Evolutionary conservation across 148 eudicot species (phyloP), one percentile per base, ranked within the genome.

Genomic region (Agrostemma githago): DNA sequence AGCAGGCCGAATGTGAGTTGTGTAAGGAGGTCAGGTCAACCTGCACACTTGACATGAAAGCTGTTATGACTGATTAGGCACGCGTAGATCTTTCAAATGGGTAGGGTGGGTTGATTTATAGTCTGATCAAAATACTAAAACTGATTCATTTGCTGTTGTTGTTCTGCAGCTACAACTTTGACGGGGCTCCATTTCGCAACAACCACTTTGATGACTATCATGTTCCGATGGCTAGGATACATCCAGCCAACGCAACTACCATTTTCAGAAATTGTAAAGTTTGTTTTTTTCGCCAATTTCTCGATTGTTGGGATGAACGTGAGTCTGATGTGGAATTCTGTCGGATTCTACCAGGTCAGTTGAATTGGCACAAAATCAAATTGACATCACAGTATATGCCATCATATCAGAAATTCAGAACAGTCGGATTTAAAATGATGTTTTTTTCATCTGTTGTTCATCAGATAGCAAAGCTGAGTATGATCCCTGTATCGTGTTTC

Each of bases 311-410:
- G 94, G 41, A 87, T 87, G 94, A 89, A 89, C 7, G 91, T 89
- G 48, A 89, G 94, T 72, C 76, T 89, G 73, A 87, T 89, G 94
- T 89, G 94, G 94, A 89, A 89, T 68, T 89, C 94, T n/a, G 90
- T 87, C 54, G 91, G 91, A 75, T 89, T 89, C 65, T 86, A 88
- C 79, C 89, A 86, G 91, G 94, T 84, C 17, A 78, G 77, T 76
- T 72, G 66, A 46, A 44, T 17, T 37, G 57, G 16, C 38, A 1
- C 54, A 46, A 6, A 37, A 26, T 15, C 54, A 40, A 46, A 40
- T 9, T 12, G 58, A 58, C 26, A 8, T 70, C n/a, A 16, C 48
- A 26, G 1, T 26, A 26, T 26, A 26, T n/a, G 1, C 7, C 4
- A 8, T 10, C 3, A 26, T 26, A 26, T 26, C 34, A 26, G 34